Base-by-base conservation (phyloP, 345 rosid genomes). In the Brassica nigra region DNA sequence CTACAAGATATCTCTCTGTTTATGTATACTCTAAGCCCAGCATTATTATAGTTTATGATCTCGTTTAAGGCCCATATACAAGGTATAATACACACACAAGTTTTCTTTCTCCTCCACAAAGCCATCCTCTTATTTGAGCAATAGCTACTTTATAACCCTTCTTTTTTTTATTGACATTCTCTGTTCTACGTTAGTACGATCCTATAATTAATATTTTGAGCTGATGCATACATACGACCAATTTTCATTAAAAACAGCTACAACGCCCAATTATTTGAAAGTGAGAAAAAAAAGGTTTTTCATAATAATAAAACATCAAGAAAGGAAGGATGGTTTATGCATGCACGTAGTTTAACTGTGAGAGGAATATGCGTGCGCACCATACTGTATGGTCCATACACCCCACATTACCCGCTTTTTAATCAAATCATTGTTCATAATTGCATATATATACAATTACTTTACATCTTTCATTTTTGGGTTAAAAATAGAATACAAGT, bases 401-500 rank as follows among this genome's bases (percentile, higher is more conserved):
- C 62, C 75, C 64, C 82, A 79, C 78, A 44, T 79, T 79, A 23
- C 75, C 62, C 34, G 6, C 62, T 54, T 66, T 78, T 71, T 14
- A 36, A 36, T 72, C 73, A 65, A 66, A 72, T 78, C 73, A 72
- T 57, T 71, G 15, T 36, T 64, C 64, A 63, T 63, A 62, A 62
- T 30, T 70, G 52, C 54, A 62, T 23, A 42, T 42, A 42, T 42
- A 18, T 47, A 23, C 27, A 23, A 23, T 11, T 8, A 3, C 16
- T 27, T 61, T 61, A 2, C 6, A 12, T 61, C 29, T 64, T 20
- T 8, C 9, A 68, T 44, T 18, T 9, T 52, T 52, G 62, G 30
- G 77, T 73, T 79, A 73, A 73, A 79, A 79, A 79, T 78, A 73
- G 74, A 42, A 31, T 55, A 55, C 73, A 72, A 68, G 82, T 79